Evolutionary conservation across 768 basidiomycete species (phyloP).

Genomic region (Mycena latifolia): DNA sequence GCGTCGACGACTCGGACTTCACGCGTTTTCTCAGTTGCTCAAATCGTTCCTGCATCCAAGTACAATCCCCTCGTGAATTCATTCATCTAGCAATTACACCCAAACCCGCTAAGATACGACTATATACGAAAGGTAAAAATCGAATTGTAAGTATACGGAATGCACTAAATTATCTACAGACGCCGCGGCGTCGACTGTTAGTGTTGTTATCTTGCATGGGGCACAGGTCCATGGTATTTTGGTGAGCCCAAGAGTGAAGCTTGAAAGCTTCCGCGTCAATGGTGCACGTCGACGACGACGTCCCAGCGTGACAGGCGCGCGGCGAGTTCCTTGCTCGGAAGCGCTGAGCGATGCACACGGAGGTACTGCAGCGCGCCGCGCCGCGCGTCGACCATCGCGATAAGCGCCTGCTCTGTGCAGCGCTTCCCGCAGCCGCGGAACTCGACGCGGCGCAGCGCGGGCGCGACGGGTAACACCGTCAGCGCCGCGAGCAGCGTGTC

Average conservation of each 20-base stretch:
- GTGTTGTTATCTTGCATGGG: neutral
- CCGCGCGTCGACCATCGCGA: conserved; percentile 28
- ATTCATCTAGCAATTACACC: neutral
- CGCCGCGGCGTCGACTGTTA: no score
- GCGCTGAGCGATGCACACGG: conserved; percentile 26
- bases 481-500: conserved; percentile 20
- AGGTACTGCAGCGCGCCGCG: conserved; percentile 21
- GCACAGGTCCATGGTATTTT: no score
- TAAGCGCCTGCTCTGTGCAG: conserved; percentile 31
- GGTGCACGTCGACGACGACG: conserved; percentile 25
- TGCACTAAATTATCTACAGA: neutral
- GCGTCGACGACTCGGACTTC: no score
- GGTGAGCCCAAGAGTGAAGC: no score
- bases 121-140: neutral
- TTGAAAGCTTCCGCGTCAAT: neutral
- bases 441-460: conserved; percentile 27
- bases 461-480: conserved; percentile 6
- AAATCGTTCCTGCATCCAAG: no score
- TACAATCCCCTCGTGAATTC: no score
- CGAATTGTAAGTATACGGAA: no score
- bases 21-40: no score
- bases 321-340: conserved; percentile 25
- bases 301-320: conserved; percentile 14
- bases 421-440: conserved; percentile 33
- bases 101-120: neutral